These are phyloP conservation scores for Encephalitozoon romaleae DNA, from an alignment of 371 early-diverging fungal species.

Conservation along the genomic window DNA sequence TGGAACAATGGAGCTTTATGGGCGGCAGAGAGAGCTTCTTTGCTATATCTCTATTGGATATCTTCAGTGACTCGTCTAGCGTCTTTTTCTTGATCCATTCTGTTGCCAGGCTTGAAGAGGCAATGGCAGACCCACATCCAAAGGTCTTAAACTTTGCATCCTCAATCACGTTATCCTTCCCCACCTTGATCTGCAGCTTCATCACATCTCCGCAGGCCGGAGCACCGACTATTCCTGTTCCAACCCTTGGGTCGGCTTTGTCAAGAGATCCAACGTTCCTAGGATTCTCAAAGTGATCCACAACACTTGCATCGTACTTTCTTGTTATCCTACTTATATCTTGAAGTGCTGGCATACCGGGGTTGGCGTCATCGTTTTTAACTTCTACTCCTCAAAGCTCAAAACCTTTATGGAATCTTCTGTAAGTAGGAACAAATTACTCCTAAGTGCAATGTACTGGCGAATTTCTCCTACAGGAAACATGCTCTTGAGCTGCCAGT, in stretches of 20 bases:
- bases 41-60: slow-evolving; percentile 91
- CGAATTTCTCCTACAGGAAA: not conserved
- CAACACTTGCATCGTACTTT: slow-evolving; percentile 64
- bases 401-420: not conserved
- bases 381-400: not conserved
- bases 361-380: not conserved
- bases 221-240: slow-evolving; percentile 93
- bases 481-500: not conserved
- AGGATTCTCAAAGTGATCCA: slow-evolving; percentile 84
- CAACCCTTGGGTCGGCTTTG: slow-evolving; percentile 73
- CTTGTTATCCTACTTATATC: slow-evolving; percentile 33
- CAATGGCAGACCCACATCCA: slow-evolving; percentile 97
- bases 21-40: slow-evolving; percentile 85
- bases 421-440: not conserved
- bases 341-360: slow-evolving; percentile 9
- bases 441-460: not conserved
- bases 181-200: slow-evolving; percentile 91
- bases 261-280: slow-evolving; percentile 87
- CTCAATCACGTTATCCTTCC: slow-evolving; percentile 72
- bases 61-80: slow-evolving; percentile 73
- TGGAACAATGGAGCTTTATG: slow-evolving; percentile 92
- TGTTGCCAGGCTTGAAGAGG: slow-evolving; percentile 78
- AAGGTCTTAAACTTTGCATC: slow-evolving; percentile 97
- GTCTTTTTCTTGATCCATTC: slow-evolving; percentile 83
- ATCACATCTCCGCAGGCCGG: slow-evolving; percentile 98